Base-by-base conservation (phyloP, 345 rosid species). In the thale cress (Arabidopsis thaliana) region DNA sequence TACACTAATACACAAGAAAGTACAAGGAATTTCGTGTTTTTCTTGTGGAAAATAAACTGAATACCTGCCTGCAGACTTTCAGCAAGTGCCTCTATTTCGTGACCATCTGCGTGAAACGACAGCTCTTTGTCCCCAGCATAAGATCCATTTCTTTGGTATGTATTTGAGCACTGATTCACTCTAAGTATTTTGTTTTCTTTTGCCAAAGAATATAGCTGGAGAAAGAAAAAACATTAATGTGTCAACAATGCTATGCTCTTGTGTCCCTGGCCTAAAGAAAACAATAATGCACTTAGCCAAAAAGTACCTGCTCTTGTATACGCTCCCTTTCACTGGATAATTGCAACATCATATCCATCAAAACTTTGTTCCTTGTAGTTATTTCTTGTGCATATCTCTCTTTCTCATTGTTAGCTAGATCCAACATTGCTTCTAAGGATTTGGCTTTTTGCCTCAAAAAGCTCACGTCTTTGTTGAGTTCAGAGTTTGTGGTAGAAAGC, bases 241-340 rank as follows among this genome's bases (percentile, higher is more conserved):
- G 45, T 67, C 60, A 50, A 16, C 12, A 77, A 57, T 10, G 57
- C 36, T 38, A 49, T 25, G 52, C 11, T 46, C 37, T 50, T 37
- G 38, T 71, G 52, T 63, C 55, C 52, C 67, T 16, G 20, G 20
- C 20, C 20, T 64, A 59, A 40, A 41, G 28, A 49, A 50, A 59
- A 58, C 1, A 52, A 57, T 30, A 20, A 48, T 28, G 30, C 45
- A 30, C 40, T 30, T 77, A 37, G 24, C 51, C 32, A 0, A 28
- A 28, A 48, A 10, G 58, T 76, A 95, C 99, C 97, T 91, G 92
- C 66, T 87, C 87, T 69, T 89, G 87, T 56, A 95, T 85, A 37
- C 85, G 88, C 78, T 95, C 93, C 82, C 97, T 85, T 81, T 91
- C 92, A 20, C 63, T 73, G 23, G 95, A 84, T 74, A 95, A 83